Evolutionary conservation across 495 filamentous ascomycete genomes (phyloP), one percentile per base, ranked within the genome.

Genomic region (Hypomontagnella submonticulosa): DNA sequence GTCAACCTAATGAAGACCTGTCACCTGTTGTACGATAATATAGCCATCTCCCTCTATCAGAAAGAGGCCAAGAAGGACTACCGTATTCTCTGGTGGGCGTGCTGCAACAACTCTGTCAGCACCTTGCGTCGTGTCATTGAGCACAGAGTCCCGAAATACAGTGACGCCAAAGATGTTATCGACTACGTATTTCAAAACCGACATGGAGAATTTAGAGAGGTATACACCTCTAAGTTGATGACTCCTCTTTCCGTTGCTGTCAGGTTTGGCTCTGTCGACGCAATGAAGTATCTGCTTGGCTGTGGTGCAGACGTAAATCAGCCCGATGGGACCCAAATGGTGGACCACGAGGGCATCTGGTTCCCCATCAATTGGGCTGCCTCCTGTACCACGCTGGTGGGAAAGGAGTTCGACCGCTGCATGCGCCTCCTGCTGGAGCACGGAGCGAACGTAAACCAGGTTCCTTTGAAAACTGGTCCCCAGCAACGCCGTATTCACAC

Each of bases 81-180:
- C 8, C 38, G 36, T 11, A 50, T 50, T 0, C 37, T 66, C 4
- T 55, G 37, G 38, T 66, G 63, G 63, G 57, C 57, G 15, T 61
- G 27, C 5, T 13, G 15, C 10, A 32, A 19, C 3, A 57, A 57
- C 15, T 4, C 10, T 4, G 3, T 12, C 12, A 0, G 27, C 1
- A 10, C 44, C 3, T 41, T 42, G 9, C 8, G 33, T 5, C 51
- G 18, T 1, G 10, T 57, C 12, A 11, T 67, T 7, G 19, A 20
- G 0, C 13, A 12, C 0, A 15, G 46, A 18, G 4, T 8, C 38
- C 61, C 1, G 32, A 41, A 12, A 61, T 57, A 20, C 47, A 48
- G 11, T 23, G 8, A 3, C 61, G 57, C 16, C 44, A 16, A 12
- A 15, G 15, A 23, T 1, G 2, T 8, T 52, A 57, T 41, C 2